Evolutionary conservation across 441 rosid species (phyloP).

Genomic region (Arabidopsis lyrata): DNA sequence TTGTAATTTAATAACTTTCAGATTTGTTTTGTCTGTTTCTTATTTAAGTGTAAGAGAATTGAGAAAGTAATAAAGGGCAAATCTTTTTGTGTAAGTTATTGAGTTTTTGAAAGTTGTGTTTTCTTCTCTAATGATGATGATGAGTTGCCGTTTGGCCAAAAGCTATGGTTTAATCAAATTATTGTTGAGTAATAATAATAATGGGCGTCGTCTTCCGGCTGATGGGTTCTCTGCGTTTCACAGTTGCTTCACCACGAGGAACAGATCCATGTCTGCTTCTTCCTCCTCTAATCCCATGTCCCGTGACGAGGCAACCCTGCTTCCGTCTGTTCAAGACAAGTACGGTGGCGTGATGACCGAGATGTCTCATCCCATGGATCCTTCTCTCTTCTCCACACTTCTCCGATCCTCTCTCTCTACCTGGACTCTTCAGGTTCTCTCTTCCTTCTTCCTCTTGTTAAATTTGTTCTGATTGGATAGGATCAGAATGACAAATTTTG

Average conservation of each 20-base stretch:
- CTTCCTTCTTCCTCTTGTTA: slow-evolving; percentile 3
- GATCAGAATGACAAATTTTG: neutral
- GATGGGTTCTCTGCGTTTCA: slow-evolving; percentile 43
- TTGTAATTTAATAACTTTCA: neutral
- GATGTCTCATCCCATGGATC: slow-evolving; percentile 61
- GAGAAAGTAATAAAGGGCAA: slow-evolving; percentile 1
- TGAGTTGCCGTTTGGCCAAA: slow-evolving; percentile 39
- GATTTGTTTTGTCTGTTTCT: neutral
- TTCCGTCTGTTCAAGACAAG: slow-evolving; percentile 58
- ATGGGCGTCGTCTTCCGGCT: slow-evolving; percentile 20
- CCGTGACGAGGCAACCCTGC: slow-evolving; percentile 38
- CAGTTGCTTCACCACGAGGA: slow-evolving; percentile 30
- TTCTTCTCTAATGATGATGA: neutral
- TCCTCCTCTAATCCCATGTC: slow-evolving; percentile 30
- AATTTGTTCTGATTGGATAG: neutral
- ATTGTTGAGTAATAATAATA: slow-evolving; percentile 22
- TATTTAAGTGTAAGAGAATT: neutral
- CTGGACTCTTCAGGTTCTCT: slow-evolving; percentile 78
- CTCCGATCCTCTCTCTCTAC: slow-evolving; percentile 64
- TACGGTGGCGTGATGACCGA: slow-evolving; percentile 82
- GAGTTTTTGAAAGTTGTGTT: slow-evolving; percentile 15
- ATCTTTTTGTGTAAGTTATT: slow-evolving; percentile 6
- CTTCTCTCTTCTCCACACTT: slow-evolving; percentile 56
- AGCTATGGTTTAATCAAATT: slow-evolving; percentile 33
- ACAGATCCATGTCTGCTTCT: slow-evolving; percentile 51